Conservation (phyloP, 2,329 filamentous ascomycete genomes). For the Penicillium crustosum region DNA sequence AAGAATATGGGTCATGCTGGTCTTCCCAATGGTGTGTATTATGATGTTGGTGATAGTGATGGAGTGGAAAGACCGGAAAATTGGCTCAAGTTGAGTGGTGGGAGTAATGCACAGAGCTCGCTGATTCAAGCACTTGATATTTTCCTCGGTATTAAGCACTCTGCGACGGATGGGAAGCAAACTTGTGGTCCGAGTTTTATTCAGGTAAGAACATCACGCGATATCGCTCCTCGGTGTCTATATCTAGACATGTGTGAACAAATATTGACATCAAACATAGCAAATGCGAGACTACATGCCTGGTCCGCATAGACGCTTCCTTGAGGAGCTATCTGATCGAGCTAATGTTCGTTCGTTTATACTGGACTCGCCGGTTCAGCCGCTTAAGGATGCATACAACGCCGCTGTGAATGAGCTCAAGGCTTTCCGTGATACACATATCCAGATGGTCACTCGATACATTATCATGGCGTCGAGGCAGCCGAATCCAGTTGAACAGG, state of each 20-base stretch:
- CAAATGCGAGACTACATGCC: conserved; percentile 59
- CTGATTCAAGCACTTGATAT: conserved; percentile 57
- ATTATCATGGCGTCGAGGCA: conserved; percentile 48
- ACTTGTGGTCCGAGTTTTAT: conserved; percentile 29
- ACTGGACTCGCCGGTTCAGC: conserved; percentile 36
- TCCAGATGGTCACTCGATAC: conserved; percentile 55
- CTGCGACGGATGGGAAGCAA: conserved; percentile 38
- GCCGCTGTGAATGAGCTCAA: conserved; percentile 47
- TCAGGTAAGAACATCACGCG: conserved; percentile 24
- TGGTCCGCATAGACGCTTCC: conserved; percentile 52
- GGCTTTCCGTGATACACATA: conserved; percentile 52
- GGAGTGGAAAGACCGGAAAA: conserved; percentile 40
- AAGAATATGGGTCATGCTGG: conserved; percentile 56
- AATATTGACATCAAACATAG: conserved; percentile 21
- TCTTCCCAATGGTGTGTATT: conserved; percentile 53
- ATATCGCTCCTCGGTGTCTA: not conserved
- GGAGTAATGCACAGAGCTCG: conserved; percentile 57
- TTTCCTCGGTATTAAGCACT: conserved; percentile 52
- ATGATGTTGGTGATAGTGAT: conserved; percentile 50
- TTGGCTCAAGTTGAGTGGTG: conserved; percentile 54
- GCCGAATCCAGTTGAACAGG: conserved; percentile 13
- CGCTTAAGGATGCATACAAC: conserved; percentile 45
- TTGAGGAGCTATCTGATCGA: conserved; percentile 47
- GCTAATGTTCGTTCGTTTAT: conserved; percentile 51
- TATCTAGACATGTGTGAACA: no score